Percentiles rank a stretch among this genome's conserved stretches.
These are phyloP conservation scores for Botrytis medusae DNA, from an alignment of 2,329 filamentous ascomycete species.

Conservation along the genomic window DNA sequence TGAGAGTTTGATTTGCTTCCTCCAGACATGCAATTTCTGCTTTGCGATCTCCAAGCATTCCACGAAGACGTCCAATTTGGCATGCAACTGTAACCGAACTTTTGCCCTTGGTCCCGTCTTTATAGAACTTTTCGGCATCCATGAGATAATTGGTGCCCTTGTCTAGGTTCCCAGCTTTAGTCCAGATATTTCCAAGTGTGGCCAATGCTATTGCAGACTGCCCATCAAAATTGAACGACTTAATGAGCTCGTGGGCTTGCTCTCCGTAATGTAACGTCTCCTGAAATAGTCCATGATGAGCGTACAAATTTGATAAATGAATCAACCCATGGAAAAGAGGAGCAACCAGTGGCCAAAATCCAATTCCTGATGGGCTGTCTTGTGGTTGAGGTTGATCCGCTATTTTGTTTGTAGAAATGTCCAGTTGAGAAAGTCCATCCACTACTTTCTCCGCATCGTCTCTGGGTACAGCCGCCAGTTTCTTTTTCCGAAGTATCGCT, in stretches of 20 bases:
- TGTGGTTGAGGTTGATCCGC: conserved; percentile 40
- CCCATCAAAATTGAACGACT: conserved; percentile 33
- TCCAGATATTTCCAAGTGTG: conserved; percentile 56
- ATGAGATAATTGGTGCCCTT: conserved; percentile 57
- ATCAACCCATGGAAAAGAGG: conserved; percentile 70
- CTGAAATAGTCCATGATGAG: conserved; percentile 80
- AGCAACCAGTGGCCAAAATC: conserved; percentile 77
- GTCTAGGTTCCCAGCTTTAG: conserved; percentile 57
- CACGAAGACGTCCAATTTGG: conserved; percentile 55
- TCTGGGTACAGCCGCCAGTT: not conserved
- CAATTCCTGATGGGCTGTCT: conserved; percentile 54
- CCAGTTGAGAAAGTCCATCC: conserved; percentile 40
- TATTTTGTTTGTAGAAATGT: conserved; percentile 42
- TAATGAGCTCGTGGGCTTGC: conserved; percentile 74
- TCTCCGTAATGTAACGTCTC: conserved; percentile 88
- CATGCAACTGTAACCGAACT: conserved; percentile 53
- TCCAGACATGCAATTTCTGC: conserved; percentile 51
- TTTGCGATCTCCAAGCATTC: conserved; percentile 47
- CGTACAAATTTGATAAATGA: conserved; percentile 75
- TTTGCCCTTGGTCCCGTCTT: conserved; percentile 46
- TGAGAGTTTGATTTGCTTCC: conserved; percentile 48
- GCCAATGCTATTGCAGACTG: conserved; percentile 55
- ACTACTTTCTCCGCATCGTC: conserved; percentile 34
- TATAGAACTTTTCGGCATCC: conserved; percentile 54
- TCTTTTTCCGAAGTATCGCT: conserved; percentile 25